Evolutionary conservation across 129 eudicot species (phyloP), one percentile per base, ranked within the genome.

Genomic region (Sambucus nigra): DNA sequence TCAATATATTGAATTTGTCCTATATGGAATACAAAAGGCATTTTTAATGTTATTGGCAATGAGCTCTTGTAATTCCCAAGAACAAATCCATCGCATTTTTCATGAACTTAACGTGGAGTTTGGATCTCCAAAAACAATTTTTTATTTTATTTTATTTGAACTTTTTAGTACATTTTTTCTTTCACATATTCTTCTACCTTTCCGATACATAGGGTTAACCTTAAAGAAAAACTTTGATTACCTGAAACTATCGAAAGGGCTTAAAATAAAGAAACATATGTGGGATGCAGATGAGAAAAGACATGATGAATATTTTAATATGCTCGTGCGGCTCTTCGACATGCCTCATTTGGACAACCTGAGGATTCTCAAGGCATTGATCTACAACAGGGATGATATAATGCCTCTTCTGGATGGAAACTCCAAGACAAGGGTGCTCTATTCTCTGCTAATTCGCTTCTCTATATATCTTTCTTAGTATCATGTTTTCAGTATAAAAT

Each of bases 231-330:
- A 29, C 35, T 29, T 29, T 29, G 35, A 7, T 35, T 15, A 35
- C 42, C 13, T 12, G 17, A 42, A 42, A 42, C 15, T 45, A 23
- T 49, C 24, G 7, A 44, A 27, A 42, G n/a, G 6, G 21, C 23
- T 46, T 7, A 1, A 7, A 18, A 15, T 17, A 44, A 50, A 33
- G 5, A 47, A 45, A 15, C 26, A n/a, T n/a, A n/a, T 15, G 45
- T 31, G 46, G 58, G 64, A 27, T 73, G 78, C 83, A 92, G 99
- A 86, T 71, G 95, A 82, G 48, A 92, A 75, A 83, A 89, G 76
- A 51, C 82, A 77, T 24, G 69, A 64, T 14, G 99, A 92, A 66
- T 84, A 84, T 38, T 80, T 62, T 45, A 66, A 73, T 28, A 86
- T 69, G 71, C 94, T 92, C 25, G 53, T 60, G 44, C 64, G 73